phyloP scores from a whole-genome alignment of 345 rosid genomes.

The Salix suchowensis region DNA sequence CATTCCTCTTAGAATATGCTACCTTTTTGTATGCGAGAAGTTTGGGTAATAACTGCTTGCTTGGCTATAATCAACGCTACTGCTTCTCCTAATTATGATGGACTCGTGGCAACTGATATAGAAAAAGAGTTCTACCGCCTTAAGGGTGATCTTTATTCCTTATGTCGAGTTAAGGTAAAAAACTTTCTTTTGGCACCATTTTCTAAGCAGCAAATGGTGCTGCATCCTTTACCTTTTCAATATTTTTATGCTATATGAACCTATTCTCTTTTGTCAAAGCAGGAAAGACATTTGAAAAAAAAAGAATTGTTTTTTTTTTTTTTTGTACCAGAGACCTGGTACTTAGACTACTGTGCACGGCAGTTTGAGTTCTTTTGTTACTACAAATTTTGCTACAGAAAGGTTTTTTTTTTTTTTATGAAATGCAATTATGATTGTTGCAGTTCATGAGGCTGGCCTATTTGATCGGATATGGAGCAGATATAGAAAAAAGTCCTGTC shows the following conservation, averaged over 20 bases:
- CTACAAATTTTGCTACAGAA: not conserved
- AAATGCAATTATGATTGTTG: constrained; percentile 30
- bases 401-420: constrained; percentile 1
- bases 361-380: not conserved
- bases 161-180: constrained; percentile 82
- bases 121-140: constrained; percentile 92
- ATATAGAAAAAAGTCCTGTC: constrained; percentile 88
- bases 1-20: constrained; percentile 42
- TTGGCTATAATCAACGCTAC: constrained; percentile 65
- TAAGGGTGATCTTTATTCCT: constrained; percentile 90
- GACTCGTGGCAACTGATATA: constrained; percentile 59
- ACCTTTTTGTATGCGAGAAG: constrained; percentile 85
- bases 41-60: constrained; percentile 93
- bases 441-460: constrained; percentile 98
- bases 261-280: too few relatives aligned
- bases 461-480: constrained; percentile 80
- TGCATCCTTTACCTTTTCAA: not conserved
- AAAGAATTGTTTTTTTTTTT: too few relatives aligned
- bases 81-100: constrained; percentile 60
- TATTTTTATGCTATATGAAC: too few relatives aligned
- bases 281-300: not conserved
- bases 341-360: not conserved
- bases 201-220: not conserved
- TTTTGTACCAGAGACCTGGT: too few relatives aligned
- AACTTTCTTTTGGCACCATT: constrained; percentile 2